Evolutionary conservation across 2,329 filamentous ascomycete species (phyloP).

Genomic region (Beauveria sp.): DNA sequence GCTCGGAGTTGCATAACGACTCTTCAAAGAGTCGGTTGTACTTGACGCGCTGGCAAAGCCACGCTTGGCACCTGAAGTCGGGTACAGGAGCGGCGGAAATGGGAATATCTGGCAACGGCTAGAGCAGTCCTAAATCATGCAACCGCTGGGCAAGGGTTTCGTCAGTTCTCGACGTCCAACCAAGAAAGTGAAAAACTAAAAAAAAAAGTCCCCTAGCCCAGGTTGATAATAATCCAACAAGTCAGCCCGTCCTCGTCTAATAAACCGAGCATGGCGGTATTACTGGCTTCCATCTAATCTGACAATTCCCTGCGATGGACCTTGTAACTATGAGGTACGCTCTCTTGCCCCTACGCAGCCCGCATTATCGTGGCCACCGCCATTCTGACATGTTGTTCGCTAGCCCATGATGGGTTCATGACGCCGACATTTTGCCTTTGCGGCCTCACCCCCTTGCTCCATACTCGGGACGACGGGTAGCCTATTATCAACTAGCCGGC

Average conservation of each 20-base stretch:
- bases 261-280: background rate
- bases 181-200: too few species aligned
- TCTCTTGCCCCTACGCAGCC: background rate
- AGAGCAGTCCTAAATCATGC: background rate
- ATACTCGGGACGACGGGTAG: background rate
- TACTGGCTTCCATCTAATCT: background rate
- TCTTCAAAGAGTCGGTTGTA: background rate
- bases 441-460: background rate
- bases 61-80: background rate
- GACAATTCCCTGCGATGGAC: background rate
- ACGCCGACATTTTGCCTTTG: constrained; percentile 2
- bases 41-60: background rate
- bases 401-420: constrained; percentile 2
- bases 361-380: too few species aligned
- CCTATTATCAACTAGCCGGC: background rate
- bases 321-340: background rate
- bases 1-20: background rate
- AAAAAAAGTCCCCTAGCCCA: background rate
- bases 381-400: background rate
- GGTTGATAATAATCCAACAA: background rate
- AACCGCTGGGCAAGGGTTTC: background rate
- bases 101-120: too few species aligned
- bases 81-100: too few species aligned
- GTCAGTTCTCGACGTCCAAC: background rate
- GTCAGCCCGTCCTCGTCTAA: background rate